Evolutionary conservation across 441 rosid species (phyloP), one percentile per base, ranked within the genome.

Genomic region (Mallotus japonicus): DNA sequence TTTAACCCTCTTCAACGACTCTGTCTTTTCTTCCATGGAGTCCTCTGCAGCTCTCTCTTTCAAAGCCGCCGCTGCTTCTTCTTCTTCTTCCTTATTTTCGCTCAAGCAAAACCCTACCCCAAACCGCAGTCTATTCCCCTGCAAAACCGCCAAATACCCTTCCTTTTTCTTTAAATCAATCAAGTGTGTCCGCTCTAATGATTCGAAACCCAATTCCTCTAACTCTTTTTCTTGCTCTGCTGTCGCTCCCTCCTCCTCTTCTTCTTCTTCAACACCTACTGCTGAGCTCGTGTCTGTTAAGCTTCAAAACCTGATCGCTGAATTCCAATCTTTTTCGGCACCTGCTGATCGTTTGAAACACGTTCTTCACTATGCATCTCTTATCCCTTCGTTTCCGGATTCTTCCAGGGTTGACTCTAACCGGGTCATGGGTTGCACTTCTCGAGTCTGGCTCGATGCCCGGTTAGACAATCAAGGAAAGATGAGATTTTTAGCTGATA

Each of bases 341-440:
- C 81, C 96, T 42, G 28, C 87, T 22, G 92, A 91, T 78, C 84
- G 92, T 37, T 85, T 93, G 50, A 89, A 87, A 78, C 88, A 89
- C 75, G 83, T 95, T 75, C 83, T 95, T 40, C 88, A 80, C 67
- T 82, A 86, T 72, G 91, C 95, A 34, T 72, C 77, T 20, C 80
- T 86, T 47, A 87, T 90, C 62, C 85, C 89, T 68, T 82, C 77
- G 4, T 83, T 93, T 49, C 85, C 83, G 12, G 88, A 84, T 16
- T 78, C 89, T 4, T 86, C 87, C 22, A 82, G 88, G 63, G 82
- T 81, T 42, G 92, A 90, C 49, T 80, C 83, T 2, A 95, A 93
- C 62, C 88, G 97, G 55, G 96, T 95, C 73, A 91, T 91, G 99
- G 97, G 98, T 40, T 95, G 98, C 77, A 89, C 97, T 2, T 84